A percentile compares a stretch with the other conserved stretches of the same genome.
These are phyloP conservation scores for Fistulifera solaris DNA, from an alignment of 108 stramenopile species.

Conservation along the genomic window DNA sequence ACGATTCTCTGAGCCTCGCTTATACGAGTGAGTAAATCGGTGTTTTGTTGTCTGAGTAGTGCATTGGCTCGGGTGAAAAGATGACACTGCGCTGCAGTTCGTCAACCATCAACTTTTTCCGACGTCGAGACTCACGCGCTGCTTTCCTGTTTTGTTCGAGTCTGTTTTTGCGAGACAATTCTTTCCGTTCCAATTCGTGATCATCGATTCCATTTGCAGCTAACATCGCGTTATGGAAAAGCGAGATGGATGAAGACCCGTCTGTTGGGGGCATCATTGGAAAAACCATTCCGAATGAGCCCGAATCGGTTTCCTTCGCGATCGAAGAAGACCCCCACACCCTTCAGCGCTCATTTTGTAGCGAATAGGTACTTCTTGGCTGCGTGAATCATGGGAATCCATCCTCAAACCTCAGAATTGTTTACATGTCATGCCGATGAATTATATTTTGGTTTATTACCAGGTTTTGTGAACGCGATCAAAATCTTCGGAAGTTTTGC, in stretches of 20 bases:
- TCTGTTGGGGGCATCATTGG: conserved; percentile 39
- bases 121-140: conserved; percentile 67
- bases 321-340: too few species aligned
- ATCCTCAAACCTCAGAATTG: too few species aligned
- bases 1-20: conserved; percentile 56
- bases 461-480: too few species aligned
- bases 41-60: conserved; percentile 61
- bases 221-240: too few species aligned
- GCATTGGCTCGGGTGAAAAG: conserved; percentile 71
- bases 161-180: conserved; percentile 24
- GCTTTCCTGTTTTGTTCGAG: conserved; percentile 71
- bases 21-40: conserved; percentile 46
- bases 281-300: conserved; percentile 40
- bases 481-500: too few species aligned
- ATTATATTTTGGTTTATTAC: too few species aligned
- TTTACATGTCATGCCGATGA: too few species aligned
- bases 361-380: too few species aligned
- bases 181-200: too few species aligned
- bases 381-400: too few species aligned
- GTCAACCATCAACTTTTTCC: conserved; percentile 83
- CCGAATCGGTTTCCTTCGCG: conserved; percentile 20
- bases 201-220: too few species aligned
- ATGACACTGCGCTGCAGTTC: conserved; percentile 77
- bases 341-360: too few species aligned
- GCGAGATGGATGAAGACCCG: conserved; percentile 16